These are phyloP conservation scores for Maudiozyma saulgeensis DNA, from an alignment of 805 yeast genomes.

Conservation along the genomic window DNA sequence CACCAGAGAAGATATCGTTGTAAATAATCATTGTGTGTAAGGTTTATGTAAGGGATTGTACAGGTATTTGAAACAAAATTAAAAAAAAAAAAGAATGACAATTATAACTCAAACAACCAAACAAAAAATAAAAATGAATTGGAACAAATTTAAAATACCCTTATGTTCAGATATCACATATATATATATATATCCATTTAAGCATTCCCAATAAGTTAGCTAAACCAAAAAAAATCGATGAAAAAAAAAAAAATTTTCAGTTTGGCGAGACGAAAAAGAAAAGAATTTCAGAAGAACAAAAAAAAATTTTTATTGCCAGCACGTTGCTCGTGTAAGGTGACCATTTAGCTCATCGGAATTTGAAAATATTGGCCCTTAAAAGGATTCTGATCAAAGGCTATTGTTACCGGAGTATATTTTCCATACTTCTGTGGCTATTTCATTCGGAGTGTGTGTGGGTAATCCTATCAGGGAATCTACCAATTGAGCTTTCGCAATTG, in stretches of 20 bases:
- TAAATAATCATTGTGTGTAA: slow-evolving; percentile 28
- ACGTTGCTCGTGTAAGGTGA: too few relatives aligned
- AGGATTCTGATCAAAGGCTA: neutral
- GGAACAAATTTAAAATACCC: too few relatives aligned
- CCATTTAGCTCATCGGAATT: neutral
- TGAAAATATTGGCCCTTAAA: neutral
- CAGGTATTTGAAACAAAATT: neutral
- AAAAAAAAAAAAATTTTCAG: too few relatives aligned
- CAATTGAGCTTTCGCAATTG: slow-evolving; percentile 3
- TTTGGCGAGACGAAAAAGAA: neutral
- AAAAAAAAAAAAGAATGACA: neutral
- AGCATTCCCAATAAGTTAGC: too few relatives aligned
- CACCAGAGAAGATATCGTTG: slow-evolving; percentile 84
- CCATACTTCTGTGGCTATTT: slow-evolving; percentile 15
- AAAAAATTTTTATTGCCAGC: neutral
- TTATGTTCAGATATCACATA: too few relatives aligned
- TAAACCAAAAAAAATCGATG: too few relatives aligned
- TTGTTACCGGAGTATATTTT: neutral
- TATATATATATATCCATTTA: too few relatives aligned
- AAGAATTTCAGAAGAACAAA: neutral
- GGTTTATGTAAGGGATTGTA: neutral
- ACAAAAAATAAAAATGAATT: neutral
- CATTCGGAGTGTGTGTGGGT: slow-evolving; percentile 4
- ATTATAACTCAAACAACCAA: too few relatives aligned
- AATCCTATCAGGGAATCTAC: slow-evolving; percentile 4